A percentile compares a stretch with the other conserved stretches of the same genome.
These are phyloP conservation scores for Trichoderma guizhouense DNA, from an alignment of 2,329 filamentous ascomycete species.

Conservation along the genomic window DNA sequence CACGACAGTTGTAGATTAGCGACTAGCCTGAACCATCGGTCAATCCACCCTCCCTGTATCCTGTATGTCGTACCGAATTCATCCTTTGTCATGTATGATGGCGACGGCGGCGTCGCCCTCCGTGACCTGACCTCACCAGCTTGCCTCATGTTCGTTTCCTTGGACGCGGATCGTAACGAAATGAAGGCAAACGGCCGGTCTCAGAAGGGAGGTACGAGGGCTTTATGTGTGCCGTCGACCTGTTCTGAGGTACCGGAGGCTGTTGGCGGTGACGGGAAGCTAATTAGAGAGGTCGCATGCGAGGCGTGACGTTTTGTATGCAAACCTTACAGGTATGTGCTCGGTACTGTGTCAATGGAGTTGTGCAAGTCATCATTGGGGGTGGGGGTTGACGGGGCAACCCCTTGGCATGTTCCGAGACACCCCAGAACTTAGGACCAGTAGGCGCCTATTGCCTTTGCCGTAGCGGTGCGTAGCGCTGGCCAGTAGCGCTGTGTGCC, in stretches of 20 bases:
- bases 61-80: constrained; percentile 56
- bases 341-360: background rate
- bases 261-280: constrained; percentile 12
- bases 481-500: background rate
- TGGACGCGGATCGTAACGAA: constrained; percentile 1
- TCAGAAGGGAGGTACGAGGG: background rate
- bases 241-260: background rate
- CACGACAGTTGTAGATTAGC: constrained; percentile 22
- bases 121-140: constrained; percentile 38
- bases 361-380: constrained; percentile 3
- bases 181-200: background rate
- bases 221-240: constrained; percentile 1
- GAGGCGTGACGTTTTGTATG: constrained; percentile 19
- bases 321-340: constrained; percentile 9
- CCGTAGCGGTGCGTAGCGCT: background rate
- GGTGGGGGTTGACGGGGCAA: constrained; percentile 26
- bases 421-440: background rate
- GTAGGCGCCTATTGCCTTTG: background rate
- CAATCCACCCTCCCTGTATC: background rate
- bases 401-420: constrained; percentile 20
- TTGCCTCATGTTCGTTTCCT: constrained; percentile 27
- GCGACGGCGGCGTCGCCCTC: constrained; percentile 59
- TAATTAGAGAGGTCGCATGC: constrained; percentile 15
- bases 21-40: constrained; percentile 3
- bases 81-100: constrained; percentile 63